Base-by-base conservation (phyloP, 164 flowering plant genomes). In the Aristolochia fimbriata region DNA sequence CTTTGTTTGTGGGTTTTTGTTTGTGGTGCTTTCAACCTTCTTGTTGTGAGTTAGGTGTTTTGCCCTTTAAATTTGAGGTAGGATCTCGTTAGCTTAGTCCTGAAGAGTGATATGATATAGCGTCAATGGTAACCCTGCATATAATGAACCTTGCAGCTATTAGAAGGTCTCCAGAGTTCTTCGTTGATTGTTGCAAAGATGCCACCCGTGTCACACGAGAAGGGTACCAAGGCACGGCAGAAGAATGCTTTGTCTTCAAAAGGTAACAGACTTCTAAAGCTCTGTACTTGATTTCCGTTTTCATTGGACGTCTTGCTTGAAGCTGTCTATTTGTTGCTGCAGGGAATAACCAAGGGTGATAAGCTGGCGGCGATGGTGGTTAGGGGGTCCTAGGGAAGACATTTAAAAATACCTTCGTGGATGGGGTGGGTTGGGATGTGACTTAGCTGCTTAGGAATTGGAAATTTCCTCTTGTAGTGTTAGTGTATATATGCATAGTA, bases 161-260 rank as follows among this genome's bases (percentile, higher is more conserved):
- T 74, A 49, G 78, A 74, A 65, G 78, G 78, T 21, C 23, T 74
- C 27, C 75, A 74, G 49, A 71, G 78, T 59, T 71, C 78, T 21
- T 71, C 78, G 15, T 50, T 68, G 45, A 74, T 51, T 14, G 51
- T 66, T 23, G 41, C 78, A 19, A 74, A 74, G 66, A 62, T 71
- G 30, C 70, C 78, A 27, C 19, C 64, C 6, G 62, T 51, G 37
- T 59, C 70, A 43, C 78, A 68, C 68, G 78, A 63, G 52, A 74
- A 63, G 56, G 69, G 71, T 46, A 45, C 55, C 17, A 74, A 63
- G 58, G 37, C 58, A 25, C 77, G 55, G 21, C 60, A 61, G 43
- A 64, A 68, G 58, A 55, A 51, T 51, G 58, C 51, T 4, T 10
- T 52, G 58, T 47, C 64, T 25, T 65, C 67, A 15, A 59, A 65